A percentile compares a stretch with the other conserved stretches of the same genome.
These are phyloP conservation scores for Candolleomyces eurysporus DNA, from an alignment of 768 basidiomycete species.

Conservation along the genomic window DNA sequence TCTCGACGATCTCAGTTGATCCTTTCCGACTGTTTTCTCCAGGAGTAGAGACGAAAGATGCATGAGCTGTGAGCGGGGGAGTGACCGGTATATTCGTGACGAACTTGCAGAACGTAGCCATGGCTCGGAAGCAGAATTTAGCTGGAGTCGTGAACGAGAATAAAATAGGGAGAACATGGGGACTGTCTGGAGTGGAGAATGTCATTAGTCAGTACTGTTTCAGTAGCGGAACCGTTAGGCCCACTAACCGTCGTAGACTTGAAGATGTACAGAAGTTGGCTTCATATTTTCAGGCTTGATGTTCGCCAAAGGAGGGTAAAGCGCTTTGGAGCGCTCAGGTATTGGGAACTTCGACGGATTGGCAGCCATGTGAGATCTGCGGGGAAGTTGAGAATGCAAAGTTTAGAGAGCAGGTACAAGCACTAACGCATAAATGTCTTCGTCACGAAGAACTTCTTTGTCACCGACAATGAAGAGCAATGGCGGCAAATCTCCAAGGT, in stretches of 20 bases:
- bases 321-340: conserved; percentile 36
- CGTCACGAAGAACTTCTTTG: conserved; percentile 89
- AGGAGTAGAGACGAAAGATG: neutral
- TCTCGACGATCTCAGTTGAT: conserved; percentile 3
- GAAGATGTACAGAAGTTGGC: conserved; percentile 84
- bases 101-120: conserved; percentile 67
- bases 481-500: conserved; percentile 90
- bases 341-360: conserved; percentile 68
- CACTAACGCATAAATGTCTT: conserved; percentile 76
- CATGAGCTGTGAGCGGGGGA: neutral
- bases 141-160: conserved; percentile 77
- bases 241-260: conserved; percentile 81
- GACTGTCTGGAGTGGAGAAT: conserved; percentile 46
- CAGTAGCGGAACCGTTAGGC: conserved; percentile 10
- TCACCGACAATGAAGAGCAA: conserved; percentile 83
- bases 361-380: conserved; percentile 88
- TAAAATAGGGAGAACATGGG: conserved; percentile 70
- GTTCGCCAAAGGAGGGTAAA: conserved; percentile 58
- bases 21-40: neutral
- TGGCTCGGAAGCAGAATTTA: conserved; percentile 77
- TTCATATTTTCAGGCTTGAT: conserved; percentile 49
- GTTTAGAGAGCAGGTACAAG: neutral
- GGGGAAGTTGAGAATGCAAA: neutral
- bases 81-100: conserved; percentile 48
- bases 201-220: conserved; percentile 11